phyloP scores from a whole-genome alignment of 2,329 filamentous ascomycete genomes.

The Penicillium sp. region DNA sequence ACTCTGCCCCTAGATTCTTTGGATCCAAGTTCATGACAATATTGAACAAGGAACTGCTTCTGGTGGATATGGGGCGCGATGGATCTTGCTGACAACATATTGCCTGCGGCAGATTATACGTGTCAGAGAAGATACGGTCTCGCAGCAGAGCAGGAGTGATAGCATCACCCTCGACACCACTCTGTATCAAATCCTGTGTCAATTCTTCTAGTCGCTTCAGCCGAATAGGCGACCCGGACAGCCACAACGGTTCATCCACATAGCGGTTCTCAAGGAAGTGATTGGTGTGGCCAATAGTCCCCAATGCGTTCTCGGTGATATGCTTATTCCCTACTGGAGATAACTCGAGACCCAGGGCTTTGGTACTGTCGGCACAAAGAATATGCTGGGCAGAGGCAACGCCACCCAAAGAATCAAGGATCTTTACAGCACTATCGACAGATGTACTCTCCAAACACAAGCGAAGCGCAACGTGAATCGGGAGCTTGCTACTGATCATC shows the following conservation, averaged over 20 bases:
- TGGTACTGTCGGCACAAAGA: conserved; percentile 50
- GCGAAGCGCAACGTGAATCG: conserved; percentile 62
- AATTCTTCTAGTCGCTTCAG: conserved; percentile 29
- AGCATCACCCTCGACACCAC: conserved; percentile 21
- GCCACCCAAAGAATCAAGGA: conserved; percentile 48
- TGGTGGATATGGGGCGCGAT: conserved; percentile 25
- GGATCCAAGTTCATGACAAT: conserved; percentile 38
- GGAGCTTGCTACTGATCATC: conserved; percentile 52
- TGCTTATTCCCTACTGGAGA: conserved; percentile 32
- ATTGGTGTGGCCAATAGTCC: conserved; percentile 47
- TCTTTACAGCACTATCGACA: conserved; percentile 47
- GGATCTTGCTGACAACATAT: conserved; percentile 38
- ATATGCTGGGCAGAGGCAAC: conserved; percentile 58
- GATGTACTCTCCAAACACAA: conserved; percentile 54
- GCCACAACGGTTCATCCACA: conserved; percentile 35
- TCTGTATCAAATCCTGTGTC: conserved; percentile 23
- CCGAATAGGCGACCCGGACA: conserved; percentile 35
- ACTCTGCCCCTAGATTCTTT: conserved; percentile 29
- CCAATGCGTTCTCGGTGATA: conserved; percentile 36
- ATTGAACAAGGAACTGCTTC: conserved; percentile 38
- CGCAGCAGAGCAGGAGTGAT: conserved; percentile 28
- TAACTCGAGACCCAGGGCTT: conserved; percentile 29
- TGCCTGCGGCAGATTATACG: conserved; percentile 35
- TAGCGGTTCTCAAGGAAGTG: conserved; percentile 42
- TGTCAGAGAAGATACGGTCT: conserved; percentile 38